Conservation (phyloP, 768 basidiomycete species). For the Leccinum subgranulosum region DNA sequence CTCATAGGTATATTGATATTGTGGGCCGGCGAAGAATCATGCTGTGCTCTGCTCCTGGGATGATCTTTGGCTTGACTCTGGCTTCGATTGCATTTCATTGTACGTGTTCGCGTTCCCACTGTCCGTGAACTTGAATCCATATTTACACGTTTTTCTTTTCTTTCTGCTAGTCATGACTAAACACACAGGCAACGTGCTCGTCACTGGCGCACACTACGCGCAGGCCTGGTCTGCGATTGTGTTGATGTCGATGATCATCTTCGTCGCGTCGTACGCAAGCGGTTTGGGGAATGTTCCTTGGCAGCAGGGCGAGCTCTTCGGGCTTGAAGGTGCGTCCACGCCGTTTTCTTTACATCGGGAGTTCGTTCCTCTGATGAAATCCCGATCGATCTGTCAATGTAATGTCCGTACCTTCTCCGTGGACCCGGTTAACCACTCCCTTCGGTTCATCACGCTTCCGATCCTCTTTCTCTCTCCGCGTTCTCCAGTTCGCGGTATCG, state of each 20-base stretch:
- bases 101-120: neutral
- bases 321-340: constrained; percentile 55
- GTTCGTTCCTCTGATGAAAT: neutral
- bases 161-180: constrained; percentile 49
- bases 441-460: neutral
- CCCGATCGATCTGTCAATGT: neutral
- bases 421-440: neutral
- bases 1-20: constrained; percentile 50
- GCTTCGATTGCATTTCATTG: constrained; percentile 64
- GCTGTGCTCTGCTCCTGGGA: constrained; percentile 67
- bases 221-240: constrained; percentile 64
- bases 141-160: neutral
- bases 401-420: neutral
- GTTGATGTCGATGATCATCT: constrained; percentile 78
- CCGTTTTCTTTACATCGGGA: neutral
- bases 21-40: constrained; percentile 70
- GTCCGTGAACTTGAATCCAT: neutral
- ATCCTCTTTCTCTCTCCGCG: neutral
- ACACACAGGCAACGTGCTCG: constrained; percentile 57
- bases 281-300: constrained; percentile 81
- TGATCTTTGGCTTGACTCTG: constrained; percentile 63
- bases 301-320: constrained; percentile 85
- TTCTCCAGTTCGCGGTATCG: constrained; percentile 64
- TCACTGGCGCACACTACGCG: constrained; percentile 57
- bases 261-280: constrained; percentile 78